Evolutionary conservation across 1,139 yeast species (phyloP).

Genomic region (Pichiaceae sp.): DNA sequence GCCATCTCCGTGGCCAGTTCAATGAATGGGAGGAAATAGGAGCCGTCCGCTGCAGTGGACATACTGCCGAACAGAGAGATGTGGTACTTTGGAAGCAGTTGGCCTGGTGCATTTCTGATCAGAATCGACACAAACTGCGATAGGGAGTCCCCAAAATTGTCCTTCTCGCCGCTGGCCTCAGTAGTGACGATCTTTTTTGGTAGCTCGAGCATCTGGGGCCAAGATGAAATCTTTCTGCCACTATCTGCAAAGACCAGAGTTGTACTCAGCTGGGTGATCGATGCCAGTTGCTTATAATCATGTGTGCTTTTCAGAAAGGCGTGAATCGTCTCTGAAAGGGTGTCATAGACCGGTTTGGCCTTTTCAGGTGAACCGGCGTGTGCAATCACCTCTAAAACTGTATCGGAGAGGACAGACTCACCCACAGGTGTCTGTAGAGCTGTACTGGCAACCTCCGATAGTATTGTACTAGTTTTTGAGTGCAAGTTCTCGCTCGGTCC

Average conservation of each 20-base stretch:
- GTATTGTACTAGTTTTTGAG: constrained; percentile 51
- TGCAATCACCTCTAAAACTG: constrained; percentile 50
- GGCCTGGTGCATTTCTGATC: constrained; percentile 53
- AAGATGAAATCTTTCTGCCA: constrained; percentile 49
- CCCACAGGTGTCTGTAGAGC: constrained; percentile 24
- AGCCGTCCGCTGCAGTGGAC: constrained; percentile 25
- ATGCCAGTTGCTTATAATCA: constrained; percentile 8
- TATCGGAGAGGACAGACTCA: constrained; percentile 46
- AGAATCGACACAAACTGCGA: constrained; percentile 37
- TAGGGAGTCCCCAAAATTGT: constrained; percentile 22
- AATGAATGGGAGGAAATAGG: constrained; percentile 40
- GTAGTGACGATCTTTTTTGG: constrained; percentile 8
- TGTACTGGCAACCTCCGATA: constrained; percentile 35
- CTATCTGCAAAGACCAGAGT: constrained; percentile 57
- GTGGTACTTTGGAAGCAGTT: constrained; percentile 40
- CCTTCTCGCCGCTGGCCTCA: constrained; percentile 7
- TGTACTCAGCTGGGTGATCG: constrained; percentile 25
- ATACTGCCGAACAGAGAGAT: constrained; percentile 19
- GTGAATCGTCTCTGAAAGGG: constrained; percentile 16
- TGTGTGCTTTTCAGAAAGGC: constrained; percentile 6
- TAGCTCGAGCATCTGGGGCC: constrained; percentile 25
- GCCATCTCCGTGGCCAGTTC: constrained; percentile 37
- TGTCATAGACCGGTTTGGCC: constrained; percentile 31
- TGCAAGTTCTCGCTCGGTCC: constrained; percentile 69
- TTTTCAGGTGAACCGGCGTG: constrained; percentile 50